phyloP scores from a whole-genome alignment of 225 moss, liverwort and hornwort species.

The Sphagnum contortum region DNA sequence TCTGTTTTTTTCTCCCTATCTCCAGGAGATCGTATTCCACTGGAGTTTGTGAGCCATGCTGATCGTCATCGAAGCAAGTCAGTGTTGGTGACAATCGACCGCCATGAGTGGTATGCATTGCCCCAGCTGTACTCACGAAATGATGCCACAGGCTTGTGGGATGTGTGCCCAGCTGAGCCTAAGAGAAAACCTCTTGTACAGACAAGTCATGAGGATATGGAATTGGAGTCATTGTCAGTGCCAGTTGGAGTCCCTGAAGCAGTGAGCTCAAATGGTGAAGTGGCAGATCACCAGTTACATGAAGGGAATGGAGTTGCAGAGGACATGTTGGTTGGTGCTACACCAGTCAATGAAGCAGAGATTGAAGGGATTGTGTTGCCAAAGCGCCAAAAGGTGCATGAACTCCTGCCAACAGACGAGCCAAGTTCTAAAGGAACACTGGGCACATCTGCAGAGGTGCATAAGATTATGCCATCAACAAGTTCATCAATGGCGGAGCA shows the following conservation, averaged over 20 bases:
- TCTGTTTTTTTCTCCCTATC: constrained; percentile 48
- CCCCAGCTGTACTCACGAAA: constrained; percentile 72
- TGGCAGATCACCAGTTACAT: constrained; percentile 1
- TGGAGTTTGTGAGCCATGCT: constrained; percentile 64
- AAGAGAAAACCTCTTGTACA: constrained; percentile 7
- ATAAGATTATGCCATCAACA: constrained; percentile 23
- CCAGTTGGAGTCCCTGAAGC: too few species aligned
- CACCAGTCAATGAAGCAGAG: constrained; percentile 6
- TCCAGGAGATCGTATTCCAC: constrained; percentile 62
- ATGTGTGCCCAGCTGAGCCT: constrained; percentile 34
- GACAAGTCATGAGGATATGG: background rate
- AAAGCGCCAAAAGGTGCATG: constrained; percentile 32
- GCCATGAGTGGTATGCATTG: constrained; percentile 83
- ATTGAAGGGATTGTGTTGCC: constrained; percentile 13
- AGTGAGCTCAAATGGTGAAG: background rate
- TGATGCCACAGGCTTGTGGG: constrained; percentile 74
- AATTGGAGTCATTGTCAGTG: too few species aligned
- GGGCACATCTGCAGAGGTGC: constrained; percentile 27
- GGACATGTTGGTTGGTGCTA: background rate
- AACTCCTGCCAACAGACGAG: background rate
- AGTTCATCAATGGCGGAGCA: constrained; percentile 73
- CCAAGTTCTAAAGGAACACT: constrained; percentile 13
- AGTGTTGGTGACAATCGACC: constrained; percentile 76
- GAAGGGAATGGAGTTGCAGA: constrained; percentile 1
- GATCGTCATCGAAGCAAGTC: constrained; percentile 87